These are phyloP conservation scores for Delonix regia DNA, from an alignment of 306 rosid species.

Conservation along the genomic window DNA sequence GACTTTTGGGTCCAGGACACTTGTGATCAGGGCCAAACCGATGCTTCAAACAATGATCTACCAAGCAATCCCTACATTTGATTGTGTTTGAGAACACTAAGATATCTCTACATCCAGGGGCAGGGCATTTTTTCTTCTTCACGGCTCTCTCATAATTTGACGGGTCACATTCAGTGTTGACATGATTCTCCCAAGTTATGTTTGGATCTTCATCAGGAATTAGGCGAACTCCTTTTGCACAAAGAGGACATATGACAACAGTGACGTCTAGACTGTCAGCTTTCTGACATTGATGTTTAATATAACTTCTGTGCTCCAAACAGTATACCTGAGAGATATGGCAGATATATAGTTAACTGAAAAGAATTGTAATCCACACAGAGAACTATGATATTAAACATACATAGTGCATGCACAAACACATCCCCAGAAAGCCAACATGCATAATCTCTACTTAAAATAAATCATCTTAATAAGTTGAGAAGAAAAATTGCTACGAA, in stretches of 20 bases:
- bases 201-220: constrained; percentile 75
- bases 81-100: constrained; percentile 76
- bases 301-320: constrained; percentile 73
- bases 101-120: constrained; percentile 60
- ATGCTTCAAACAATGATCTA: constrained; percentile 80
- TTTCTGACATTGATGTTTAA: constrained; percentile 63
- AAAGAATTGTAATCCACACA: background rate
- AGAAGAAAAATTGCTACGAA: background rate
- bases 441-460: constrained; percentile 7
- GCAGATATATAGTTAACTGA: background rate
- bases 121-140: constrained; percentile 76
- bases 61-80: constrained; percentile 72
- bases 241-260: constrained; percentile 76
- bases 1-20: constrained; percentile 70
- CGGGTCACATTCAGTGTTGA: constrained; percentile 78
- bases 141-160: constrained; percentile 67
- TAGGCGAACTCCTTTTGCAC: constrained; percentile 75
- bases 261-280: constrained; percentile 61
- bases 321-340: constrained; percentile 60
- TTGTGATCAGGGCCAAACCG: constrained; percentile 74
- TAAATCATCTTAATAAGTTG: background rate
- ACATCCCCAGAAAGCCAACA: background rate
- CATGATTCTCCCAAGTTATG: constrained; percentile 77
- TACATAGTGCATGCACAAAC: background rate
- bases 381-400: background rate